Percentiles rank a stretch among this genome's conserved stretches.
Evolutionary conservation across 140 eudicot genomes (phyloP).

Genomic region (Erigeron philadelphicus): DNA sequence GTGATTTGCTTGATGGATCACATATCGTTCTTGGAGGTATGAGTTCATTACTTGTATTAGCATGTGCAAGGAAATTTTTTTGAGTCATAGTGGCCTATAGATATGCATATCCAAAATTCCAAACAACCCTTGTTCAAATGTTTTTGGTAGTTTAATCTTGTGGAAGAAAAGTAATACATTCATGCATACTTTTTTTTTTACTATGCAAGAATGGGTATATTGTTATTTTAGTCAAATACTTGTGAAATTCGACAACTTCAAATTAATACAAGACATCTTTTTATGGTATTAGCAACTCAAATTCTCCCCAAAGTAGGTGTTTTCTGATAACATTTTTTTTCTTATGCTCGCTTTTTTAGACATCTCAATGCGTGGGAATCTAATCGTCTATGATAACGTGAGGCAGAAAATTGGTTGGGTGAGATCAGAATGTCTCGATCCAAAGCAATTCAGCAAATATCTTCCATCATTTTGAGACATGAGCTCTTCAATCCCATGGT

Average conservation of each 20-base stretch:
- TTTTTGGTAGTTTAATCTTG: background rate
- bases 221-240: background rate
- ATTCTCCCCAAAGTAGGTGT: background rate
- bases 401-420: conserved; percentile 66
- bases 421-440: conserved; percentile 56
- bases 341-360: conserved; percentile 37
- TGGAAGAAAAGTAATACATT: background rate
- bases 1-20: conserved; percentile 60
- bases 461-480: conserved; percentile 29
- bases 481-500: conserved; percentile 9
- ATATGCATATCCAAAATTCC: conserved; percentile 1
- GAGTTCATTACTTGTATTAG: background rate
- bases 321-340: background rate
- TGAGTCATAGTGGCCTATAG: background rate
- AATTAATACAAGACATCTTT: background rate
- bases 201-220: background rate
- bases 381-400: conserved; percentile 62
- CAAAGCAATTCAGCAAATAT: conserved; percentile 29
- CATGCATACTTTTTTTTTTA: background rate
- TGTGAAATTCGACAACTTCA: background rate
- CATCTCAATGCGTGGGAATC: conserved; percentile 60
- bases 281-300: background rate
- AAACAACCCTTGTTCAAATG: background rate
- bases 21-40: conserved; percentile 78
- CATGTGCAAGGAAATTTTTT: background rate